Evolutionary conservation across 495 filamentous ascomycete genomes (phyloP), one percentile per base, ranked within the genome.

Genomic region (Bacidia gigantensis): DNA sequence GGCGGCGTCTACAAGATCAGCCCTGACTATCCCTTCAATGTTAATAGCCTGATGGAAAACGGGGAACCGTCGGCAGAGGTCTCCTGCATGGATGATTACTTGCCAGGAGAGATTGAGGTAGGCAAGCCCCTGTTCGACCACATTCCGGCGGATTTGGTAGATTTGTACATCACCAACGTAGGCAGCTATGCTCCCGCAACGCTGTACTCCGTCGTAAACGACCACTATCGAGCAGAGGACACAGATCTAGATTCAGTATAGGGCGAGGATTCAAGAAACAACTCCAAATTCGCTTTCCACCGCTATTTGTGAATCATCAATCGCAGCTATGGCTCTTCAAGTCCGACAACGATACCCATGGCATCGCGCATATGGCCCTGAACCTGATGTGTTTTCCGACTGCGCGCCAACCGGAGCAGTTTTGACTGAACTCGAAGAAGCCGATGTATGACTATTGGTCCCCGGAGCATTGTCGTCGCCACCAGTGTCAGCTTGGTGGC

Each of bases 131-230:
- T 89, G 20, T 84, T 80, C 47, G 89, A 94, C 60, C 90, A 88
- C 60, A 78, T 96, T 11, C 82, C 83, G 1, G 77, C 84, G 7
- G 84, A 90, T 52, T 66, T 89, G 51, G 77, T 95, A 25, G 84
- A 92, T 60, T 77, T 92, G 32, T 95, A 95, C 62, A 83, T 96
- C 56, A 94, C 89, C 10, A 95, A 96, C 66, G 67, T 96, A 51
- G 87, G 87, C 14, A 83, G 84, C 22, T 83, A 87, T 68, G 82
- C 86, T 11, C 84, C 81, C 49, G 82, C 84, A 50, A 88, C 87
- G 62, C 73, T 94, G 7, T 86, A 87, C 64, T 72, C 80, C 51
- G 85, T 92, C 53, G 79, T 92, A 43, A 78, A 78, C 7, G 87
- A 93, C 65, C 87, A 94, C 61, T 94, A 94, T 65, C 83, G 86